Percentiles rank a stretch among this genome's conserved stretches.
These are phyloP conservation scores for Lactifluus rugatus DNA, from an alignment of 768 basidiomycete species.

Conservation along the genomic window DNA sequence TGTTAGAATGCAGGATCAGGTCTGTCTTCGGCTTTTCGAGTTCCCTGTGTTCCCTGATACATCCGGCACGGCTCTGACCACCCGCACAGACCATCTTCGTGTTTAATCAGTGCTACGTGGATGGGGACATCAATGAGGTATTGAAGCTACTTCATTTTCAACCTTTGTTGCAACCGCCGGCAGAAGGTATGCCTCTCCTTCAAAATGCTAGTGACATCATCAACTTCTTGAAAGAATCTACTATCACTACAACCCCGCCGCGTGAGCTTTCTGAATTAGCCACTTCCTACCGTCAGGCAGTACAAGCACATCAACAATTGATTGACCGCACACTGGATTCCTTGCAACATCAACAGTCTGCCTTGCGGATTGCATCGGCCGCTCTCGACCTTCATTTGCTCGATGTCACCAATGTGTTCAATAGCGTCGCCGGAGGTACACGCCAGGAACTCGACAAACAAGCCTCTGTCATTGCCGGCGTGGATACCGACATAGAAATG, in stretches of 20 bases:
- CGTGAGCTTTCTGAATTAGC: slow-evolving; percentile 57
- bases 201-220: not conserved
- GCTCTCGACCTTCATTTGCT: slow-evolving; percentile 65
- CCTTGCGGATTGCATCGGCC: slow-evolving; percentile 57
- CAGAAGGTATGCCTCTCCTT: slow-evolving; percentile 44
- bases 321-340: slow-evolving; percentile 42
- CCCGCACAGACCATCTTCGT: slow-evolving; percentile 58
- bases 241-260: slow-evolving; percentile 56
- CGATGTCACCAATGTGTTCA: slow-evolving; percentile 58
- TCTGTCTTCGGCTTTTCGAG: slow-evolving; percentile 22
- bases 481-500: slow-evolving; percentile 64
- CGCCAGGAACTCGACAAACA: slow-evolving; percentile 60
- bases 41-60: not conserved
- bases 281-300: slow-evolving; percentile 48
- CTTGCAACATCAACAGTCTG: slow-evolving; percentile 55
- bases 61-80: not conserved
- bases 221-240: slow-evolving; percentile 34
- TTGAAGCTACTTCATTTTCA: slow-evolving; percentile 48
- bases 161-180: slow-evolving; percentile 50
- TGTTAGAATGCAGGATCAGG: slow-evolving; percentile 65
- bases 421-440: slow-evolving; percentile 47
- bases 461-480: slow-evolving; percentile 44
- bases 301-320: slow-evolving; percentile 53
- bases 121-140: slow-evolving; percentile 55
- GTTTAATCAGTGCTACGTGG: slow-evolving; percentile 73